Evolutionary conservation across 83 land plant species (phyloP).

Genomic region (Thuja plicata): DNA sequence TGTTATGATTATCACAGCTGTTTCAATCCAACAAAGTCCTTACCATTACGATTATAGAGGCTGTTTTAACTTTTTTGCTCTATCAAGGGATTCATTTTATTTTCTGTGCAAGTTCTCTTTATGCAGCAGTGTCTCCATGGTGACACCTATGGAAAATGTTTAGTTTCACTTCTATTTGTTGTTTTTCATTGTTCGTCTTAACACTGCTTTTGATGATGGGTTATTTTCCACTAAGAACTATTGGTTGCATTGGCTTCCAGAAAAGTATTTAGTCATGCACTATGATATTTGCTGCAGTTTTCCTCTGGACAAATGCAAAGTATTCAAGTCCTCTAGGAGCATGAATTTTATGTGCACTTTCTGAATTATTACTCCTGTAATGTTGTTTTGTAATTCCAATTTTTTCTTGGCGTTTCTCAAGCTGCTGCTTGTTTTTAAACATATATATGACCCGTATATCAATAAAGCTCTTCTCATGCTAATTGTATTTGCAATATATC

Average conservation of each 20-base stretch:
- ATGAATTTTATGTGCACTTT: neutral
- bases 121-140: neutral
- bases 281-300: slow-evolving; percentile 63
- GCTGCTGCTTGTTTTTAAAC: neutral
- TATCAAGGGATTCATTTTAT: neutral
- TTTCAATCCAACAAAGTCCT: neutral
- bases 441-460: neutral
- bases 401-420: neutral
- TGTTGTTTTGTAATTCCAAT: neutral
- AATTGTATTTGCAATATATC: neutral
- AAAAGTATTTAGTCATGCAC: slow-evolving; percentile 43
- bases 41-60: neutral
- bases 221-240: neutral
- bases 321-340: slow-evolving; percentile 12
- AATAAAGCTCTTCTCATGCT: neutral
- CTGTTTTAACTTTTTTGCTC: neutral
- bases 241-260: slow-evolving; percentile 16
- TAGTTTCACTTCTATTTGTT: neutral
- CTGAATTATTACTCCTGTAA: neutral
- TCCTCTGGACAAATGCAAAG: slow-evolving; percentile 47
- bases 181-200: neutral
- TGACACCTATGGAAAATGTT: neutral
- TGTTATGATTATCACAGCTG: neutral
- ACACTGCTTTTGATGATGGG: neutral
- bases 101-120: neutral